Evolutionary conservation across 208 protist genomes (phyloP).

Genomic region (Wallacemonas sp.): DNA sequence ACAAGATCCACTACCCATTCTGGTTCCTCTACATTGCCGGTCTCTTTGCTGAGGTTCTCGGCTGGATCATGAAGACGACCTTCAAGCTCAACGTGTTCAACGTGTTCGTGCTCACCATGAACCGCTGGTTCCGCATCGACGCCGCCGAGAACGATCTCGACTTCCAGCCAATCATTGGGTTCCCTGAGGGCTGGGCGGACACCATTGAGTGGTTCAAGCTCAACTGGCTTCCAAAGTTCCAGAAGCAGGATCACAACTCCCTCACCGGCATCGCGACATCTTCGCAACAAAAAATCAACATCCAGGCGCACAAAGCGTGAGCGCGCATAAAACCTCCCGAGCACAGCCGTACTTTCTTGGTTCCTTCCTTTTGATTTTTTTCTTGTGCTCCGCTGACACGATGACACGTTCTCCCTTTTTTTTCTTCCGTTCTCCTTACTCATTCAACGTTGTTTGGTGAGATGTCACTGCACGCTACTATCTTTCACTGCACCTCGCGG

Average conservation of each 20-base stretch:
- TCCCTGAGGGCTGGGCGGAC: slow-evolving; percentile 84
- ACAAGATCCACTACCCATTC: slow-evolving; percentile 88
- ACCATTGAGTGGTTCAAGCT: slow-evolving; percentile 91
- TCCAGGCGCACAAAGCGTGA: slow-evolving; percentile 62
- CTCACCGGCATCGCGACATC: slow-evolving; percentile 69
- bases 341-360: too few relatives aligned
- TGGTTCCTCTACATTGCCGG: slow-evolving; percentile 87
- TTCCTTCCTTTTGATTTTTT: slow-evolving; percentile 15
- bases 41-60: slow-evolving; percentile 71
- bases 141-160: slow-evolving; percentile 87
- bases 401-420: slow-evolving; percentile 11
- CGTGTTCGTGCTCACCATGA: slow-evolving; percentile 94
- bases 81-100: slow-evolving; percentile 95
- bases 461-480: too few relatives aligned
- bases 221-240: slow-evolving; percentile 90
- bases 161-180: slow-evolving; percentile 88
- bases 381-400: slow-evolving; percentile 10
- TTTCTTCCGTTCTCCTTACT: slow-evolving; percentile 13
- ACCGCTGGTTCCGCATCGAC: slow-evolving; percentile 94
- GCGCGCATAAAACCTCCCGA: background rate
- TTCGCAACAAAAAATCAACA: slow-evolving; percentile 91
- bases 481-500: too few relatives aligned
- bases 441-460: too few relatives aligned
- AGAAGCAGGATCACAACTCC: slow-evolving; percentile 53
- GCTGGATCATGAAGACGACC: slow-evolving; percentile 71